Conservation (phyloP, 2,329 filamentous ascomycete species). For the Arthrobotrys conoides region DNA sequence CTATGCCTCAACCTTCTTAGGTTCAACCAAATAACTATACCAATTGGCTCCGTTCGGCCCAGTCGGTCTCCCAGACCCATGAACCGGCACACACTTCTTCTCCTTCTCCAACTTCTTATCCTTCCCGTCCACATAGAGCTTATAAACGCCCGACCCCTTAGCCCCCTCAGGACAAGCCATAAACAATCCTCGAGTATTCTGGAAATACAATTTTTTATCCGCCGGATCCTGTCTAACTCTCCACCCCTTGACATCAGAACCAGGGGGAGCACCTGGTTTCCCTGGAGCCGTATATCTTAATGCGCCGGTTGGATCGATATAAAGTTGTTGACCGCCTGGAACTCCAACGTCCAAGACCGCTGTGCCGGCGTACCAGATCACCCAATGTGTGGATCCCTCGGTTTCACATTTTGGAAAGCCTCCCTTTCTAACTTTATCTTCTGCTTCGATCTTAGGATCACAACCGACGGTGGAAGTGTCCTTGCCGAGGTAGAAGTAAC, state of each 20-base stretch:
- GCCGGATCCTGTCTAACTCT: constrained; percentile 2
- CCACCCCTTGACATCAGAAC: constrained; percentile 71
- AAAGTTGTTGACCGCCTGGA: constrained; percentile 76
- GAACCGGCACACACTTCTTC: constrained; percentile 19
- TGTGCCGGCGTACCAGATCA: constrained; percentile 7
- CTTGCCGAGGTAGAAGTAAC: constrained; percentile 34
- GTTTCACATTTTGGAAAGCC: constrained; percentile 8
- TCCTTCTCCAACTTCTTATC: constrained; percentile 18
- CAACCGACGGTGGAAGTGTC: constrained; percentile 25
- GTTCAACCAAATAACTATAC: constrained; percentile 16
- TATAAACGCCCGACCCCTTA: background rate
- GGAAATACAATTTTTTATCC: constrained; percentile 11
- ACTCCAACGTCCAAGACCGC: constrained; percentile 3
- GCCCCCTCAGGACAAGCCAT: constrained; percentile 11
- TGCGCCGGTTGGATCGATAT: constrained; percentile 72
- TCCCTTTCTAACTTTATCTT: no score
- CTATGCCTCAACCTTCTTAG: background rate
- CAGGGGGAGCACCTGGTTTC: constrained; percentile 70
- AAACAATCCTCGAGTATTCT: background rate
- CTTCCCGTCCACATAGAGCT: constrained; percentile 6
- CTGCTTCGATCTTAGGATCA: background rate
- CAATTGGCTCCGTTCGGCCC: background rate
- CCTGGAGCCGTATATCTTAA: constrained; percentile 74
- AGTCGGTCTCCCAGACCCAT: constrained; percentile 2
- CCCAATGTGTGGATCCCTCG: constrained; percentile 12